Evolutionary conservation across 1,284 basidiomycete species (phyloP).

Genomic region (Moesziomyces antarcticus): DNA sequence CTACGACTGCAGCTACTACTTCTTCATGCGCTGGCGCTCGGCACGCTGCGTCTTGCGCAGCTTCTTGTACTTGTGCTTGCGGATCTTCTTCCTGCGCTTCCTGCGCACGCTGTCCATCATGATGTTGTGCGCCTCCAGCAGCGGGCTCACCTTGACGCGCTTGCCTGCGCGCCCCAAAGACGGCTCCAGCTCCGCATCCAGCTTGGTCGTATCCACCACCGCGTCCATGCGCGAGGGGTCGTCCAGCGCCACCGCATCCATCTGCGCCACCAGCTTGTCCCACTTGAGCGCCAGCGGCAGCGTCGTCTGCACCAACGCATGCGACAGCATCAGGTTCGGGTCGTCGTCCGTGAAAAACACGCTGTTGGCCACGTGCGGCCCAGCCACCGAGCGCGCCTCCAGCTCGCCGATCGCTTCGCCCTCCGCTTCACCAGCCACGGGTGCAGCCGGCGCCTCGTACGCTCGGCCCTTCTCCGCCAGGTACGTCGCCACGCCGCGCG

Average conservation of each 20-base stretch:
- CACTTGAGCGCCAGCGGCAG: slow-evolving; percentile 57
- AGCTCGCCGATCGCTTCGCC: slow-evolving; percentile 6
- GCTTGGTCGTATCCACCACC: slow-evolving; percentile 30
- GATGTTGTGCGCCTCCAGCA: slow-evolving; percentile 47
- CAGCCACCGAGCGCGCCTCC: slow-evolving; percentile 7
- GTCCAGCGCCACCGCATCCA: slow-evolving; percentile 48
- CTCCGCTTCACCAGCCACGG: slow-evolving; percentile 5
- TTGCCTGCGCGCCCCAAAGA: neutral
- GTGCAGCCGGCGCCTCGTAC: slow-evolving; percentile 55
- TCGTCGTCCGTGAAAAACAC: slow-evolving; percentile 55
- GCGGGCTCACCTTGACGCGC: slow-evolving; percentile 26
- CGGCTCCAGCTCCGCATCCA: slow-evolving; percentile 40
- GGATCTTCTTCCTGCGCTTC: slow-evolving; percentile 67
- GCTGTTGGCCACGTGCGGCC: slow-evolving; percentile 28
- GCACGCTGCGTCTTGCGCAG: slow-evolving; percentile 64
- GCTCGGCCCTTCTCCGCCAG: slow-evolving; percentile 61
- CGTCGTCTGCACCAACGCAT: slow-evolving; percentile 62
- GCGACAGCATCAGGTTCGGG: slow-evolving; percentile 61
- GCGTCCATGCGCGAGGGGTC: slow-evolving; percentile 21
- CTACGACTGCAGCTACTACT: slow-evolving; percentile 17
- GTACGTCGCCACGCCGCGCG: slow-evolving; percentile 61
- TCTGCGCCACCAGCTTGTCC: slow-evolving; percentile 54
- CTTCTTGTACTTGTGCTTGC: slow-evolving; percentile 68
- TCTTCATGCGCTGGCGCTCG: slow-evolving; percentile 62
- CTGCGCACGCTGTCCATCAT: slow-evolving; percentile 64